These are phyloP conservation scores for Leccinum sublutescens DNA, from an alignment of 768 basidiomycete species.

Conservation along the genomic window DNA sequence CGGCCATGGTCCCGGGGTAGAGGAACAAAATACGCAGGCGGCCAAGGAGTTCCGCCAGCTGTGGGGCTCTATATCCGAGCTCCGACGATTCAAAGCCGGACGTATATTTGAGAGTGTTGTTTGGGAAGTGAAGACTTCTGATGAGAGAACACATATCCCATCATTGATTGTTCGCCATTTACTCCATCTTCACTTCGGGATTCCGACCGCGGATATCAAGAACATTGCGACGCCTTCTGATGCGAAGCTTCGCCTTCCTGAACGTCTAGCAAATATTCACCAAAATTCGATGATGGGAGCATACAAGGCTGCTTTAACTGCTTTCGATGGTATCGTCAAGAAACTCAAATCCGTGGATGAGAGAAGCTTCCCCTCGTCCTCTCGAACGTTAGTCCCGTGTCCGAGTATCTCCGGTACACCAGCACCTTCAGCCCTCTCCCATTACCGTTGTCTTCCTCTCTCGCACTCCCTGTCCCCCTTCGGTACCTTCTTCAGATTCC, in stretches of 20 bases:
- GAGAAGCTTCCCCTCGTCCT: constrained; percentile 70
- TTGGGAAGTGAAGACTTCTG: constrained; percentile 82
- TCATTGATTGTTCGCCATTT: constrained; percentile 71
- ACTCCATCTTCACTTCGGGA: constrained; percentile 72
- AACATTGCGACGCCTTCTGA: constrained; percentile 64
- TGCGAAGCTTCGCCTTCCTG: constrained; percentile 55
- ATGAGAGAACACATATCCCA: constrained; percentile 80
- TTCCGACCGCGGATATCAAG: constrained; percentile 49
- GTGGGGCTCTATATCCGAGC: constrained; percentile 91
- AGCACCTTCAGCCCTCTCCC: constrained; percentile 81
- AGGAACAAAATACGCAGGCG: constrained; percentile 20
- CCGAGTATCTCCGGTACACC: constrained; percentile 79
- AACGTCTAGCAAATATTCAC: constrained; percentile 44
- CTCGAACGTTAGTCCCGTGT: constrained; percentile 70
- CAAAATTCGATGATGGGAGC: constrained; percentile 41
- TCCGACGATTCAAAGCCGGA: constrained; percentile 95
- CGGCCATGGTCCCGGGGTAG: too few relatives aligned
- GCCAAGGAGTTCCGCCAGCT: constrained; percentile 70
- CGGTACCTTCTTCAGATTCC: constrained; percentile 70
- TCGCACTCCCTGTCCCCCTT: constrained; percentile 55
- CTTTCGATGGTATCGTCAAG: constrained; percentile 79
- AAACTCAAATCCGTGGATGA: constrained; percentile 71
- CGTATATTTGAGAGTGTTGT: constrained; percentile 92
- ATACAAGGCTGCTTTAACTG: constrained; percentile 70
- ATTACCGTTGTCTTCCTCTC: constrained; percentile 51